Conservation (phyloP, 805 yeast genomes). For the Ogataea parapolymorpha region DNA sequence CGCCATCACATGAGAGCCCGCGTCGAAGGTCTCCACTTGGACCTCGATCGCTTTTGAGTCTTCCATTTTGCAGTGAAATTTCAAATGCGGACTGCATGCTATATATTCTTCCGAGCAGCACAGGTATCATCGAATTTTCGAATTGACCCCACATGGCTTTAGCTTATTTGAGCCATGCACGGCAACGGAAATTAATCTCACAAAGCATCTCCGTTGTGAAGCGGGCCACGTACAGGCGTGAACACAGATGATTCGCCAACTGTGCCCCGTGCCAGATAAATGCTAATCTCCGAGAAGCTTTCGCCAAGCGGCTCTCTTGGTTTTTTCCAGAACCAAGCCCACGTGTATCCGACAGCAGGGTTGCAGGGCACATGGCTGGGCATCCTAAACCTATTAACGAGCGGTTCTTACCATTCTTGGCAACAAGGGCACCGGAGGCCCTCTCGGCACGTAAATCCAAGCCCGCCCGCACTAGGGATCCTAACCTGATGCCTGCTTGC, state of each 20-base stretch:
- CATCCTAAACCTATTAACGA: neutral
- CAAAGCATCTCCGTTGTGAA: no score
- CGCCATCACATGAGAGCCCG: conserved; percentile 6
- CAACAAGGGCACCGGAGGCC: neutral
- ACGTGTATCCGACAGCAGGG: neutral
- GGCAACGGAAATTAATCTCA: no score
- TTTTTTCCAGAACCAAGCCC: neutral
- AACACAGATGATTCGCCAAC: no score
- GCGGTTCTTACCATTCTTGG: no score
- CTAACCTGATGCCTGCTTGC: no score
- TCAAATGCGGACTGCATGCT: neutral
- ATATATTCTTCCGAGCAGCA: neutral
- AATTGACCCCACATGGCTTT: neutral
- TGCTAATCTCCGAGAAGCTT: neutral
- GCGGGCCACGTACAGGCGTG: no score
- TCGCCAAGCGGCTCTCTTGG: neutral
- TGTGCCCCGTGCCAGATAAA: neutral
- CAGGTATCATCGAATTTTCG: neutral
- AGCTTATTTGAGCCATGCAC: neutral
- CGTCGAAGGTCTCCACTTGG: neutral
- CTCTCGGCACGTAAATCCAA: neutral
- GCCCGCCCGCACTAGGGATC: no score
- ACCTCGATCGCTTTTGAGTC: conserved; percentile 4
- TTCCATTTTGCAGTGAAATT: neutral
- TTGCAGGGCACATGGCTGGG: neutral